These are phyloP conservation scores for Candida wancherniae DNA, from an alignment of 805 yeast species.

Conservation along the genomic window DNA sequence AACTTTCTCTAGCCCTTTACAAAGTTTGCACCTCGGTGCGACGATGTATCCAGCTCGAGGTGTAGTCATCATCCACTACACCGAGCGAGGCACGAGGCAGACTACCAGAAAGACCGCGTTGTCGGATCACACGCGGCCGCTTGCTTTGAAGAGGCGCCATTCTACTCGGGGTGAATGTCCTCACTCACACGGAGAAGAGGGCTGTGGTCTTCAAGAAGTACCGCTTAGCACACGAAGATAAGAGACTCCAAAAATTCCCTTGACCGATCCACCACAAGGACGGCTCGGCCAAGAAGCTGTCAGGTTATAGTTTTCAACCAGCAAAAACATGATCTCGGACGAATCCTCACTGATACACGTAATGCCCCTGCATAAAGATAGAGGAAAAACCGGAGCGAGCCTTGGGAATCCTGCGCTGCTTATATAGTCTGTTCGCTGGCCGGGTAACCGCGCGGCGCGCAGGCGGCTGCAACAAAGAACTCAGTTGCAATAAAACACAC, in stretches of 20 bases:
- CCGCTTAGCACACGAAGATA: conserved; percentile 11
- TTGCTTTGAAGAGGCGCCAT: neutral
- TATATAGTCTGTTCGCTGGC: conserved; percentile 6
- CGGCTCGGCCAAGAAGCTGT: conserved; percentile 59
- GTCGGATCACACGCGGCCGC: no score
- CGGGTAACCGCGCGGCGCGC: conserved; percentile 18
- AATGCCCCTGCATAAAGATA: conserved; percentile 99
- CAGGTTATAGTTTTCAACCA: conserved; percentile 99
- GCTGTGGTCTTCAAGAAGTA: conserved; percentile 32
- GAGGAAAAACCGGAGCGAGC: conserved; percentile 27
- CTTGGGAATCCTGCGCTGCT: conserved; percentile 6
- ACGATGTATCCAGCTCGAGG: conserved; percentile 44
- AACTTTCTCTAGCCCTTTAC: conserved; percentile 38
- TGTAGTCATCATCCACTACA: conserved; percentile 21
- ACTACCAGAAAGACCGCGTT: neutral
- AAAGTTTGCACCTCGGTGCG: conserved; percentile 4
- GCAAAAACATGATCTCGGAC: conserved; percentile 99
- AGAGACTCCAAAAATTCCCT: conserved; percentile 73
- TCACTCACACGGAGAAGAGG: conserved; percentile 21
- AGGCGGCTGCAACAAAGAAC: no score
- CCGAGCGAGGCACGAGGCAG: conserved; percentile 50
- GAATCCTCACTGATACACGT: conserved; percentile 99
- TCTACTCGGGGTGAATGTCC: conserved; percentile 20
- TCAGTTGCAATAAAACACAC: no score
- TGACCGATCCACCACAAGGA: conserved; percentile 42